These are phyloP conservation scores for Houttuynia cordata DNA, from an alignment of 164 flowering plant species.

Conservation along the genomic window DNA sequence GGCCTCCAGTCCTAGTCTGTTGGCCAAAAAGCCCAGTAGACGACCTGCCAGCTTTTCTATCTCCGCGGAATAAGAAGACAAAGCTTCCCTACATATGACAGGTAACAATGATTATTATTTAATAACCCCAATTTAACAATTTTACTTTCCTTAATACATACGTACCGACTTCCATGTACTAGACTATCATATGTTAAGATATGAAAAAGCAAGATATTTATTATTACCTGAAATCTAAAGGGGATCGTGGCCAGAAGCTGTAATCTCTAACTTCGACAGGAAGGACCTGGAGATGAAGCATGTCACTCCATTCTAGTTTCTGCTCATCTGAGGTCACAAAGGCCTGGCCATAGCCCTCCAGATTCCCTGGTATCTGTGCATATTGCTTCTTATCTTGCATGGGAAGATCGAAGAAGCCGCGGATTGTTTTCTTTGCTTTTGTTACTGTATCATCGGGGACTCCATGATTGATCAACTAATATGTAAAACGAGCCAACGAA, in stretches of 20 bases:
- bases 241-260: constrained; percentile 3
- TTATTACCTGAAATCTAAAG: constrained; percentile 6
- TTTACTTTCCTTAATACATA: no score
- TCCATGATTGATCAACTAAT: constrained; percentile 6
- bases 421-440: not conserved
- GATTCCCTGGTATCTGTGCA: constrained; percentile 2
- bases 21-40: constrained; percentile 5
- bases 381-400: constrained; percentile 1
- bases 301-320: no score
- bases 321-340: no score
- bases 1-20: not conserved
- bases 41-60: constrained; percentile 2
- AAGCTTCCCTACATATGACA: constrained; percentile 2
- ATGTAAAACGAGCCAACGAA: no score
- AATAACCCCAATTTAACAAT: no score
- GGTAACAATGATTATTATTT: not conserved
- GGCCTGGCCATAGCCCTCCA: constrained; percentile 11
- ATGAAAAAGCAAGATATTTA: no score
- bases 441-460: not conserved
- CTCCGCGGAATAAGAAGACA: constrained; percentile 3
- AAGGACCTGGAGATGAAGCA: no score
- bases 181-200: no score
- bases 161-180: no score
- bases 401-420: constrained; percentile 5
- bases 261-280: constrained; percentile 1